Conservation (phyloP, 805 yeast species). For the Lachancea lanzarotensis region DNA sequence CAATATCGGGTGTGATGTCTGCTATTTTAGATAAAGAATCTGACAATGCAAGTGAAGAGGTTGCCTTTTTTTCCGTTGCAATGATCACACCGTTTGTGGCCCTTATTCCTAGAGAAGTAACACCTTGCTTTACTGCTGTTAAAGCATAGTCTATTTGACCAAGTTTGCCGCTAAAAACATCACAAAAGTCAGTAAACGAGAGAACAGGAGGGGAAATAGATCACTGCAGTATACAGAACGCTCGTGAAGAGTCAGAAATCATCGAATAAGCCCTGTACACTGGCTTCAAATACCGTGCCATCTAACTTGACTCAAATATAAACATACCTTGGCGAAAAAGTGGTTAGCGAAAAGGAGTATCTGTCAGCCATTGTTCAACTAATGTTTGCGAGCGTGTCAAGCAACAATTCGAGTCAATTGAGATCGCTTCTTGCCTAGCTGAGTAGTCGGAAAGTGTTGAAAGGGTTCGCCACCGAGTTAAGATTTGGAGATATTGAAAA, state of each 20-base stretch:
- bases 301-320: background rate
- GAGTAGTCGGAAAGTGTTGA: background rate
- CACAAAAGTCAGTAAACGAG: background rate
- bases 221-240: background rate
- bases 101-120: slow-evolving; percentile 88
- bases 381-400: background rate
- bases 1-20: slow-evolving; percentile 86
- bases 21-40: slow-evolving; percentile 76
- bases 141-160: slow-evolving; percentile 97
- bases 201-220: background rate
- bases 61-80: slow-evolving; percentile 91
- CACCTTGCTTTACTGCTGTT: slow-evolving; percentile 97
- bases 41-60: slow-evolving; percentile 67
- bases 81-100: slow-evolving; percentile 94
- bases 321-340: slow-evolving; percentile 88
- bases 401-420: background rate
- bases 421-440: background rate
- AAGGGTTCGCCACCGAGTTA: slow-evolving; percentile 14
- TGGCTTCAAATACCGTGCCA: no score
- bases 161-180: slow-evolving; percentile 69
- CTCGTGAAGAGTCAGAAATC: background rate
- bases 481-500: background rate
- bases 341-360: slow-evolving; percentile 93
- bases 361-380: slow-evolving; percentile 78
- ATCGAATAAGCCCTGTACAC: no score